A percentile compares a stretch with the other conserved stretches of the same genome.
Evolutionary conservation across 345 rosid species (phyloP).

Genomic region (Clausena lansium): DNA sequence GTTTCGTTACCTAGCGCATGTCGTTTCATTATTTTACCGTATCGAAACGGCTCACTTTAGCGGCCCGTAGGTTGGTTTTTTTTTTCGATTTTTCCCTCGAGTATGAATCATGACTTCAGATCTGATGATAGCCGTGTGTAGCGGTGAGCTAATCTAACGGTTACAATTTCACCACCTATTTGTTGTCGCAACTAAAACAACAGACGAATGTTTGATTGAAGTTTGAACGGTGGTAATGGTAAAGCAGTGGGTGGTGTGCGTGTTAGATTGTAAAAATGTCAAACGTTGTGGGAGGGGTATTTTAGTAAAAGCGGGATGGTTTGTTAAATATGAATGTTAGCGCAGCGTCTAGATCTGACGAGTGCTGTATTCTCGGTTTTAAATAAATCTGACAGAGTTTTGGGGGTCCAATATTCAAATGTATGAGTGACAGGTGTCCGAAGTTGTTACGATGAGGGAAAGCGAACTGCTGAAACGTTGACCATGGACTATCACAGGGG

Average conservation of each 20-base stretch:
- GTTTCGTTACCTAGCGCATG: not conserved
- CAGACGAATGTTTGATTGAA: not conserved
- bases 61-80: too few relatives aligned
- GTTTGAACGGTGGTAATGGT: conserved; percentile 2
- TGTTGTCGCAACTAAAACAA: not conserved
- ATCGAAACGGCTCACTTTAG: conserved; percentile 7
- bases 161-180: not conserved
- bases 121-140: conserved; percentile 17
- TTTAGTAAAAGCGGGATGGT: not conserved
- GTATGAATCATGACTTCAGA: not conserved
- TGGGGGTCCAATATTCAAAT: not conserved
- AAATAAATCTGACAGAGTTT: not conserved
- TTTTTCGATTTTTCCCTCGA: not conserved
- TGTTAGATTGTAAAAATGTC: not conserved
- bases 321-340: not conserved
- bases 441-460: conserved; percentile 98
- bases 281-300: not conserved
- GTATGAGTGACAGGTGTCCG: conserved; percentile 88
- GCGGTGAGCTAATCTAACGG: conserved; percentile 1
- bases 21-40: not conserved
- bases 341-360: conserved; percentile 6
- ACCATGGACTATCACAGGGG: conserved; percentile 98
- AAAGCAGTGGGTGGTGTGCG: not conserved
- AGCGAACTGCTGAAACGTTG: conserved; percentile 96
- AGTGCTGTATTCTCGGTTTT: not conserved